Evolutionary conservation across 148 eudicot species (phyloP).

Genomic region (Silene uniflora): DNA sequence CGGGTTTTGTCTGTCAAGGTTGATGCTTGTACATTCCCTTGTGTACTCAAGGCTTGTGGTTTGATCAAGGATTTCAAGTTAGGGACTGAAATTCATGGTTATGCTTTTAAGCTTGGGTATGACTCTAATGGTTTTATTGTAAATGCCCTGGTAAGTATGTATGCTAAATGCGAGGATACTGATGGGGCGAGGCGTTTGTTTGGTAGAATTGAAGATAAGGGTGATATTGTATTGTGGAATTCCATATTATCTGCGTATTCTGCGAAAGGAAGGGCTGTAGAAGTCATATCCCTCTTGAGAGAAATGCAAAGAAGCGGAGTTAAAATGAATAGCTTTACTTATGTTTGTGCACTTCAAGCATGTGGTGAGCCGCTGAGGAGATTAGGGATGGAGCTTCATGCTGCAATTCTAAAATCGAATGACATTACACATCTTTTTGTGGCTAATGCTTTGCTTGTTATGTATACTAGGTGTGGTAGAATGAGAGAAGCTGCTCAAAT

Average conservation of each 20-base stretch:
- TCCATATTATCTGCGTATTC: constrained; percentile 61
- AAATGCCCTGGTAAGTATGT: constrained; percentile 70
- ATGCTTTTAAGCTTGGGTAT: constrained; percentile 51
- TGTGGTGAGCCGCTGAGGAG: constrained; percentile 44
- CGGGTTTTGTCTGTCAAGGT: constrained; percentile 38
- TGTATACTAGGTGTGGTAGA: constrained; percentile 63
- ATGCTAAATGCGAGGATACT: constrained; percentile 54
- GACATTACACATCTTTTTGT: constrained; percentile 47
- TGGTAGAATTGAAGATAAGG: constrained; percentile 35
- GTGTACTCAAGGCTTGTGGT: constrained; percentile 69
- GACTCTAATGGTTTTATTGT: constrained; percentile 52
- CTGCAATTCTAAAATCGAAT: constrained; percentile 42
- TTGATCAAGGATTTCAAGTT: constrained; percentile 28
- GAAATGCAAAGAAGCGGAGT: constrained; percentile 57
- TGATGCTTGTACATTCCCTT: constrained; percentile 68
- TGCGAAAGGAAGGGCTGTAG: constrained; percentile 34
- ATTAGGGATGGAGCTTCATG: constrained; percentile 68
- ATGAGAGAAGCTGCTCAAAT: constrained; percentile 56
- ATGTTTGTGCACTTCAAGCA: constrained; percentile 66
- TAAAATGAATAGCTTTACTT: constrained; percentile 58
- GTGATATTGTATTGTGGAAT: constrained; percentile 80
- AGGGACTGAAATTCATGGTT: constrained; percentile 69
- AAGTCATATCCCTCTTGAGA: constrained; percentile 50
- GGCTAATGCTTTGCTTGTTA: constrained; percentile 75
- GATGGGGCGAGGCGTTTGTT: constrained; percentile 45